Evolutionary conservation across 495 filamentous ascomycete genomes (phyloP).

Genomic region (Penicillium manginii): DNA sequence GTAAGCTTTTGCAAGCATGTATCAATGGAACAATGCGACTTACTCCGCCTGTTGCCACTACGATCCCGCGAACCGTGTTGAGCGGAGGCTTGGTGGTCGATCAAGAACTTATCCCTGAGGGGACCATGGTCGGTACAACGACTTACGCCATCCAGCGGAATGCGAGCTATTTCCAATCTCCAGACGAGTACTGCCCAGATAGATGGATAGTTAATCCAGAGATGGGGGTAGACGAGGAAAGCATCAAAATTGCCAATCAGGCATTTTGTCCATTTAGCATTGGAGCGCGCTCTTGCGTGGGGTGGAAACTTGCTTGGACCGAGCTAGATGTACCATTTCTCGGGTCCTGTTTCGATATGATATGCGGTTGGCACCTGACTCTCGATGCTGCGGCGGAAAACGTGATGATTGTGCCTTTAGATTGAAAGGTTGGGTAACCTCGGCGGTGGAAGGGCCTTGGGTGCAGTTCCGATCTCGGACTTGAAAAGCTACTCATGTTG

Average conservation of each 20-base stretch:
- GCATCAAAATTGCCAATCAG: conserved; percentile 8
- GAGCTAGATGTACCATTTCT: conserved; percentile 41
- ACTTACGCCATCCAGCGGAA: conserved; percentile 64
- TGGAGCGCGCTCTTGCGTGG: conserved; percentile 61
- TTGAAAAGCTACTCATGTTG: background rate
- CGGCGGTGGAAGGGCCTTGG: conserved; percentile 15
- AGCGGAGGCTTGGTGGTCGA: conserved; percentile 62
- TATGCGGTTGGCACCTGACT: conserved; percentile 21
- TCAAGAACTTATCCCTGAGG: conserved; percentile 56
- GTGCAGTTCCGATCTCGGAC: conserved; percentile 8
- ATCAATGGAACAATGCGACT: conserved; percentile 77
- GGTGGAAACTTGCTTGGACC: conserved; percentile 58
- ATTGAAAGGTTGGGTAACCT: conserved; percentile 14
- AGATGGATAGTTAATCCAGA: conserved; percentile 54
- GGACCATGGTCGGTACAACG: conserved; percentile 57
- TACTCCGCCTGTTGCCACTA: conserved; percentile 64
- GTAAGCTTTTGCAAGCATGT: conserved; percentile 42
- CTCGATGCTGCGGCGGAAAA: conserved; percentile 12
- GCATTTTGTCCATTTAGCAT: conserved; percentile 63
- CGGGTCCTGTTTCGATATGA: conserved; percentile 23
- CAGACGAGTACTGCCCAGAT: conserved; percentile 58
- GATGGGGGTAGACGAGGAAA: conserved; percentile 10
- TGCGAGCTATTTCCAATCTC: conserved; percentile 52
- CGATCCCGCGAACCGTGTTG: conserved; percentile 65
- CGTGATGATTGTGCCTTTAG: conserved; percentile 9